Percentiles rank a stretch among this genome's conserved stretches.
These are phyloP conservation scores for Tillandsia leiboldiana DNA, from an alignment of 176 grass and related monocot genomes.

Conservation along the genomic window DNA sequence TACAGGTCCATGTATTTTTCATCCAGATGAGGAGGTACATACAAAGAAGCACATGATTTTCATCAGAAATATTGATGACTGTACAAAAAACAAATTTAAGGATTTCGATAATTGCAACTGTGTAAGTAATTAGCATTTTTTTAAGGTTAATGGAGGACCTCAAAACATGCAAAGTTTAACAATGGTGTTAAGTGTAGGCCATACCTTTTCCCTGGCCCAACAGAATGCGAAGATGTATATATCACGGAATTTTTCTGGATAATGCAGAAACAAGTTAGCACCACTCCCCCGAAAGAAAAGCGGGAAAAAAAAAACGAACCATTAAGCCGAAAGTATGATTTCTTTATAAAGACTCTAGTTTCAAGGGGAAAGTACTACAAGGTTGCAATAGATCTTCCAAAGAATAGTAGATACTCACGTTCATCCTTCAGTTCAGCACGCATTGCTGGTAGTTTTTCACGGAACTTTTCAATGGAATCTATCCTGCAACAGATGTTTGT, in stretches of 20 bases:
- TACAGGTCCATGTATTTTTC: no score
- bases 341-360: not conserved
- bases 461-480: conserved; percentile 84
- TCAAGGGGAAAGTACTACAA: not conserved
- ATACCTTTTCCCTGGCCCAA: conserved; percentile 97
- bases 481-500: conserved; percentile 43
- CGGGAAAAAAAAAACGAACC: no score
- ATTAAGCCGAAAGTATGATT: not conserved
- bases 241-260: conserved; percentile 92
- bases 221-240: conserved; percentile 97
- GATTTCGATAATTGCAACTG: no score
- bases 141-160: not conserved
- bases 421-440: conserved; percentile 92
- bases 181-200: not conserved
- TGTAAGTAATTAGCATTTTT: no score
- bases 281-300: no score
- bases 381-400: not conserved
- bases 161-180: conserved; percentile 2
- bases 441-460: conserved; percentile 75
- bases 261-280: conserved; percentile 22
- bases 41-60: no score
- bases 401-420: conserved; percentile 36
- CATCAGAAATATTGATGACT: no score
- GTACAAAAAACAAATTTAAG: no score
- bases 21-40: no score